These are phyloP conservation scores for Exophiala sideris DNA, from an alignment of 2,329 filamentous ascomycete species.

Conservation along the genomic window DNA sequence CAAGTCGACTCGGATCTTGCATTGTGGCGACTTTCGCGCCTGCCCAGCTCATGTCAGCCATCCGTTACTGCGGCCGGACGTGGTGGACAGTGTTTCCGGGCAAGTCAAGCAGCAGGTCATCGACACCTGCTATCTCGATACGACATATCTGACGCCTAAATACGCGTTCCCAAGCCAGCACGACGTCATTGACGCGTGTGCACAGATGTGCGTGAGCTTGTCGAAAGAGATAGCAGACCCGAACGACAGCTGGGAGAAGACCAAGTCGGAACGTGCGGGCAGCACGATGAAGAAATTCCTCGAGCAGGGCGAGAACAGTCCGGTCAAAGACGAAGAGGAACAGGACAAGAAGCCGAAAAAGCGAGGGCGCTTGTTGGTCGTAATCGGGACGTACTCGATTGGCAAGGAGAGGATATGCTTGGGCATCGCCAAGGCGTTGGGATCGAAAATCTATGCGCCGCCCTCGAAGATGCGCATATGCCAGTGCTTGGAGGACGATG, in stretches of 20 bases:
- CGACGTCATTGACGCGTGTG: slow-evolving; percentile 82
- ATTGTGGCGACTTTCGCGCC: slow-evolving; percentile 94
- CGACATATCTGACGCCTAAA: slow-evolving; percentile 91
- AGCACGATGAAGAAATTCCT: slow-evolving; percentile 64
- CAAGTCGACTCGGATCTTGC: slow-evolving; percentile 74
- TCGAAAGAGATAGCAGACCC: slow-evolving; percentile 63
- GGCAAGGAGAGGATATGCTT: slow-evolving; percentile 96
- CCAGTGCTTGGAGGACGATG: slow-evolving; percentile 77
- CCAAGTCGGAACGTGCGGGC: slow-evolving; percentile 54
- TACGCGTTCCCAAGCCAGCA: slow-evolving; percentile 90
- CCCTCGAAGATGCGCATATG: slow-evolving; percentile 80
- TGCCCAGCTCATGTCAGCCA: slow-evolving; percentile 81
- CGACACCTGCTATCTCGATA: slow-evolving; percentile 94
- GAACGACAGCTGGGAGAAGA: slow-evolving; percentile 54
- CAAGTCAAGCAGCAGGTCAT: slow-evolving; percentile 78
- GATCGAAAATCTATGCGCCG: slow-evolving; percentile 85
- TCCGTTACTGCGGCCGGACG: slow-evolving; percentile 73
- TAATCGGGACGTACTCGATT: slow-evolving; percentile 96
- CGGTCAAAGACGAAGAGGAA: slow-evolving; percentile 33
- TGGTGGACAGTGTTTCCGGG: slow-evolving; percentile 66
- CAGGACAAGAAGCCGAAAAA: slow-evolving; percentile 30
- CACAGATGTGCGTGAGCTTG: slow-evolving; percentile 78
- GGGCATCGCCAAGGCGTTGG: slow-evolving; percentile 80
- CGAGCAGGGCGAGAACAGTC: slow-evolving; percentile 42
- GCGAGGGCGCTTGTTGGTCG: slow-evolving; percentile 72